Evolutionary conservation across 176 grass and related monocot species (phyloP).

Genomic region (Oryza australiensis): DNA sequence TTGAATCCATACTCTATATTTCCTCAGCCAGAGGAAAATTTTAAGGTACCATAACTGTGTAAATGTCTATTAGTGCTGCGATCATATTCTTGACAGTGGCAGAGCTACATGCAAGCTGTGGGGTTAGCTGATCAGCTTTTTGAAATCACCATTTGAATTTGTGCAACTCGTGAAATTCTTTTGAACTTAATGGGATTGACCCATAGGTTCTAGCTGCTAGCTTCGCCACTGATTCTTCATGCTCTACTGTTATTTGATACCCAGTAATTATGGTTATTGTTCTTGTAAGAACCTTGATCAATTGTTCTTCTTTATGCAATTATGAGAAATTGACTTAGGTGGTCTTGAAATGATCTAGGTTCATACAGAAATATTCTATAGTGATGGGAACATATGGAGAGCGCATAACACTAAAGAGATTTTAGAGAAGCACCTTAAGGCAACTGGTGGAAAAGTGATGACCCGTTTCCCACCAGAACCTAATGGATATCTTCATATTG

Average conservation of each 20-base stretch:
- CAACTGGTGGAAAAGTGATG: conserved; percentile 94
- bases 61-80: background rate
- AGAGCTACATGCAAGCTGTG: too few species aligned
- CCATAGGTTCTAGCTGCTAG: too few species aligned
- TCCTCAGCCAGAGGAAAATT: conserved; percentile 91
- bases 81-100: background rate
- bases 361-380: conserved; percentile 96
- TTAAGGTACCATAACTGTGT: conserved; percentile 55
- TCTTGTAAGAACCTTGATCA: background rate
- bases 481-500: conserved; percentile 98
- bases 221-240: background rate
- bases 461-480: conserved; percentile 97
- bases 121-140: too few species aligned
- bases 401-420: conserved; percentile 83
- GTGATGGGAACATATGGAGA: conserved; percentile 89
- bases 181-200: too few species aligned
- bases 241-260: conserved; percentile 7
- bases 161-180: too few species aligned
- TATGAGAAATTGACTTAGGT: conserved; percentile 17
- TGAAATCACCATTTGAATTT: too few species aligned
- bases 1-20: conserved; percentile 91
- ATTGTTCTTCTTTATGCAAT: conserved; percentile 15
- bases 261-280: background rate
- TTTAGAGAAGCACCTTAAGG: conserved; percentile 83
- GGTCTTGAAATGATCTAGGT: conserved; percentile 50